Evolutionary conservation across 345 rosid genomes (phyloP).

Genomic region (Cardiospermum halicacabum): DNA sequence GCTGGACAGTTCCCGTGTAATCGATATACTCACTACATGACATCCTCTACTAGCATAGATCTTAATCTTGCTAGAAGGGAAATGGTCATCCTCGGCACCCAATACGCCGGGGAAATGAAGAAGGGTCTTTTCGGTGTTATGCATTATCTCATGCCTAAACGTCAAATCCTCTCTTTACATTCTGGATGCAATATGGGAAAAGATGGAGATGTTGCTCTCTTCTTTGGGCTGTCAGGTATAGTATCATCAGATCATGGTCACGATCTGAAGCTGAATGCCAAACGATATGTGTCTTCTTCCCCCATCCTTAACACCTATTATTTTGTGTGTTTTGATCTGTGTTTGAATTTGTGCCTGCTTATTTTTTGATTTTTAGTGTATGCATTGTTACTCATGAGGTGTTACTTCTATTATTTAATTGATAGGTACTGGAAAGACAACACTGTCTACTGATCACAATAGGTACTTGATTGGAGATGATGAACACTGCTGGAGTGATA

Average conservation of each 20-base stretch:
- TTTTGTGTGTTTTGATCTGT: background rate
- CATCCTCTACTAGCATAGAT: constrained; percentile 96
- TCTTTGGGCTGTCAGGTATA: constrained; percentile 98
- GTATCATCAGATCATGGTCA: constrained; percentile 33
- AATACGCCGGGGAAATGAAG: constrained; percentile 99
- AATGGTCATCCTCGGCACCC: constrained; percentile 98
- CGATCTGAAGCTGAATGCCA: constrained; percentile 25
- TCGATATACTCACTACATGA: constrained; percentile 98
- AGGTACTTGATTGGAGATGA: constrained; percentile 93
- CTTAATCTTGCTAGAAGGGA: constrained; percentile 88
- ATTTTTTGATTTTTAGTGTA: constrained; percentile 7
- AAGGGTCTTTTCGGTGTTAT: constrained; percentile 97
- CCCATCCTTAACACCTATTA: constrained; percentile 4
- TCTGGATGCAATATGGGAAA: constrained; percentile 99
- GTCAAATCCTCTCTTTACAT: constrained; percentile 86
- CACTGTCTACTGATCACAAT: constrained; percentile 91
- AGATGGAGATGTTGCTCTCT: constrained; percentile 98
- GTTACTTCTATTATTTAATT: constrained; percentile 8
- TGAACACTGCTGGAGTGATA: constrained; percentile 92
- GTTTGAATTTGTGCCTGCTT: constrained; percentile 1
- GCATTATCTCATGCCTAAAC: constrained; percentile 99
- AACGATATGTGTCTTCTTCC: constrained; percentile 31
- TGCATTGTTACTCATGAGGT: constrained; percentile 21
- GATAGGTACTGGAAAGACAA: constrained; percentile 91
- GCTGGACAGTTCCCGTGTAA: constrained; percentile 99